phyloP scores from a whole-genome alignment of 179 eudicot genomes.

The Spergularia azorica region DNA sequence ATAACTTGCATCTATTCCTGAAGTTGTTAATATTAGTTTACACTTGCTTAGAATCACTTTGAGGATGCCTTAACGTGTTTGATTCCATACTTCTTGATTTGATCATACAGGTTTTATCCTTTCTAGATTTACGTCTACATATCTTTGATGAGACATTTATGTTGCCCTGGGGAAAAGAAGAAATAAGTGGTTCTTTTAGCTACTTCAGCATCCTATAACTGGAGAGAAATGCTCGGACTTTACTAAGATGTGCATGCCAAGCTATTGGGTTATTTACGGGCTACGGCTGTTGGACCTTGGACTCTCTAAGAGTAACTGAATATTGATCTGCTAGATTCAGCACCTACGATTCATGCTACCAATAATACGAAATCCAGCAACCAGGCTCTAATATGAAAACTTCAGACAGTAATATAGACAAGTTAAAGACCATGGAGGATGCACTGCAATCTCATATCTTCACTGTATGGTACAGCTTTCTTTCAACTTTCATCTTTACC shows the following conservation, averaged over 20 bases:
- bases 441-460: no score
- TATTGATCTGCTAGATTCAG: background rate
- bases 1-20: background rate
- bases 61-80: no score
- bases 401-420: no score
- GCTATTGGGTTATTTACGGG: background rate
- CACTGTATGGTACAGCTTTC: no score
- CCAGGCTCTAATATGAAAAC: no score
- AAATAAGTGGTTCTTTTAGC: background rate
- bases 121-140: background rate
- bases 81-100: no score
- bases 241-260: background rate
- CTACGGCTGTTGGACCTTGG: background rate
- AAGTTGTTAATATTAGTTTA: background rate
- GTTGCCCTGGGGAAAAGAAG: background rate
- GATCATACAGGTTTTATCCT: no score
- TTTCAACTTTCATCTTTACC: no score
- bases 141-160: slow-evolving; percentile 3
- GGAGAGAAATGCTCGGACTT: background rate
- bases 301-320: background rate
- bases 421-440: no score
- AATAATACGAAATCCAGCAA: no score
- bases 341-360: no score
- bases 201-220: background rate
- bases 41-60: no score